Evolutionary conservation across 352 stramenopile species (phyloP).

Genomic region (Pilasporangium apinafurcum): DNA sequence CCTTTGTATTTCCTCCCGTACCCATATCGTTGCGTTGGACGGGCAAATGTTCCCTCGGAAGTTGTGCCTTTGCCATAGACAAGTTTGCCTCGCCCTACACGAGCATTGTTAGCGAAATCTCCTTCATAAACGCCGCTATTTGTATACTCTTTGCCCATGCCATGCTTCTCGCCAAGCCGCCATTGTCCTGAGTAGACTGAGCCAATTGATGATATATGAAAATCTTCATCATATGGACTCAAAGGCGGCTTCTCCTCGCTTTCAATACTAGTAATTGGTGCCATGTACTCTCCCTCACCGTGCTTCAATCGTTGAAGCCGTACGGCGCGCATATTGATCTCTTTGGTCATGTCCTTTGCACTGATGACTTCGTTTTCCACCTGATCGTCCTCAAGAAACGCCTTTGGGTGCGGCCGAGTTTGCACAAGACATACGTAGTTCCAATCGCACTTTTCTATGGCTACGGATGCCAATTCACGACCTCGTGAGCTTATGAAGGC

Average conservation of each 20-base stretch:
- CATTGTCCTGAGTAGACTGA: slow-evolving; percentile 50
- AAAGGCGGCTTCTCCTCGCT: background rate
- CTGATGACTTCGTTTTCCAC: slow-evolving; percentile 36
- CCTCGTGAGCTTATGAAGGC: slow-evolving; percentile 41
- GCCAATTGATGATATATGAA: slow-evolving; percentile 63
- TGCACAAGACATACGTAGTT: slow-evolving; percentile 55
- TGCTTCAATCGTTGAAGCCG: slow-evolving; percentile 49
- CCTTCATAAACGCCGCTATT: slow-evolving; percentile 64
- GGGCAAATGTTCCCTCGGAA: slow-evolving; percentile 35
- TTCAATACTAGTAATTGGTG: background rate
- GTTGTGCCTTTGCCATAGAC: slow-evolving; percentile 58
- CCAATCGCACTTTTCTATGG: slow-evolving; percentile 59
- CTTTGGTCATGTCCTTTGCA: slow-evolving; percentile 35
- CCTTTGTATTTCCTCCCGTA: slow-evolving; percentile 31
- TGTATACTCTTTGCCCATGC: slow-evolving; percentile 45
- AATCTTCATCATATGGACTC: slow-evolving; percentile 44
- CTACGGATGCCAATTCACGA: slow-evolving; percentile 30
- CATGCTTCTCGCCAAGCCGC: slow-evolving; percentile 44
- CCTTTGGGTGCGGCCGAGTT: slow-evolving; percentile 38
- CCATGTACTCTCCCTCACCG: slow-evolving; percentile 37
- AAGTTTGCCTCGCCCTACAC: slow-evolving; percentile 35
- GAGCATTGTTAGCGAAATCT: slow-evolving; percentile 36
- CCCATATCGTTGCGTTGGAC: slow-evolving; percentile 29
- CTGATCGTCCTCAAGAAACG: slow-evolving; percentile 57
- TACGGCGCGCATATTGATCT: slow-evolving; percentile 64